Evolutionary conservation across 2,329 filamentous ascomycete species (phyloP), one percentile per base, ranked within the genome.

Genomic region (Polytolypa hystricis): DNA sequence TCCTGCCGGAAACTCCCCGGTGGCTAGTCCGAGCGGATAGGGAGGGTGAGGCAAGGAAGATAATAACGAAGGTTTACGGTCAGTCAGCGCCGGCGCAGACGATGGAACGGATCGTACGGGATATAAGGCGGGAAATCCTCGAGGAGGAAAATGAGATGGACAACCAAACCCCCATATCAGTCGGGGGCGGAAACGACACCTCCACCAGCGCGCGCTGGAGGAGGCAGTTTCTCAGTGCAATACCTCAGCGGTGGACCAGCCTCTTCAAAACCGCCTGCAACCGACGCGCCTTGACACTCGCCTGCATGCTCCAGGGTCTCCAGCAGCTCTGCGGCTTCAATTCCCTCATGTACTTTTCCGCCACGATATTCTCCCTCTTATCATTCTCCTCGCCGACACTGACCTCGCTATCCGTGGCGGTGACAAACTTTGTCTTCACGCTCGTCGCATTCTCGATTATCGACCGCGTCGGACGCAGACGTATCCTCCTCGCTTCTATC

Each of bases 301-400:
- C 87, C 1, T 93, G 86, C 59, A 72, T 91, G 45, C 68, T 95
- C 2, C 87, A 95, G 53, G 84, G 78, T 0, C 65, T 93, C 5
- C 89, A 95, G 60, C 89, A 96, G 56, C 70, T 93, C 1, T 91
- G 83, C 50, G 86, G 84, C 1, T 91, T 91, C 58, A 93, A 94
- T 62, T 86, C 82, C 8, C 67, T 94, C 19, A 93, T 93, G 84
- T 93, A 93, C 60, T 93, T 85, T 54, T 85, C 82, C 0, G 82
- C 81, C 3, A 86, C 82, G 5, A 84, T 89, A 19, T 89, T 89
- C 53, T 71, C 74, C 2, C 69, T 85, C 20, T 71, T 93, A 1
- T 81, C 81, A 1, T 93, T 93, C 55, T 69, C 71, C 28, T 81
- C 77, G 38, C 84, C 85, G 4, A 91, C 84, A 0, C 70, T 89